Conservation (phyloP, 208 protist genomes). For the Vickermania ingenoplastis region DNA sequence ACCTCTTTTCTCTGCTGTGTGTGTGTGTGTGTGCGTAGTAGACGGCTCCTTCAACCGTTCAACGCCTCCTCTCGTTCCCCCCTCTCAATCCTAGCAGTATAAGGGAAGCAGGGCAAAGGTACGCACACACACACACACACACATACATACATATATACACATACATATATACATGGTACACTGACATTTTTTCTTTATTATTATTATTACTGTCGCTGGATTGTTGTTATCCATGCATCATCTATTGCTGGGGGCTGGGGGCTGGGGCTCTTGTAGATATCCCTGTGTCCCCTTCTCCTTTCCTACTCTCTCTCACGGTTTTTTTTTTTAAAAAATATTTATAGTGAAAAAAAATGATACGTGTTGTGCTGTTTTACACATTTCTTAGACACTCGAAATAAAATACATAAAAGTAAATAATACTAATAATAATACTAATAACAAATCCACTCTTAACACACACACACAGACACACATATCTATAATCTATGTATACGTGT, state of each 20-base stretch:
- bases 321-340: constrained; percentile 1
- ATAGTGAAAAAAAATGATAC: background rate
- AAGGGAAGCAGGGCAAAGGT: background rate
- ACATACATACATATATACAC: no score
- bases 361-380: background rate
- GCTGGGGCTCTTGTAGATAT: no score
- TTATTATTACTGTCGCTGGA: no score
- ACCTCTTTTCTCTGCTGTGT: background rate
- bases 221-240: no score
- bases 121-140: background rate
- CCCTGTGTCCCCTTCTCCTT: no score
- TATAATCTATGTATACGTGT: background rate
- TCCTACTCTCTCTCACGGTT: no score
- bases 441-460: background rate
- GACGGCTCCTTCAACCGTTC: no score
- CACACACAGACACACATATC: background rate
- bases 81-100: background rate
- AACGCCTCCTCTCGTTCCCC: no score
- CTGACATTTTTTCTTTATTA: no score
- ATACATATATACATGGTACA: no score
- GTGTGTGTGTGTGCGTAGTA: no score
- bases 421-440: background rate
- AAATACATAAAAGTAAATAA: background rate
- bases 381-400: background rate
- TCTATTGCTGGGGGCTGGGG: no score